phyloP scores from a whole-genome alignment of 2,329 filamentous ascomycete genomes.

The Fusarium palustre region DNA sequence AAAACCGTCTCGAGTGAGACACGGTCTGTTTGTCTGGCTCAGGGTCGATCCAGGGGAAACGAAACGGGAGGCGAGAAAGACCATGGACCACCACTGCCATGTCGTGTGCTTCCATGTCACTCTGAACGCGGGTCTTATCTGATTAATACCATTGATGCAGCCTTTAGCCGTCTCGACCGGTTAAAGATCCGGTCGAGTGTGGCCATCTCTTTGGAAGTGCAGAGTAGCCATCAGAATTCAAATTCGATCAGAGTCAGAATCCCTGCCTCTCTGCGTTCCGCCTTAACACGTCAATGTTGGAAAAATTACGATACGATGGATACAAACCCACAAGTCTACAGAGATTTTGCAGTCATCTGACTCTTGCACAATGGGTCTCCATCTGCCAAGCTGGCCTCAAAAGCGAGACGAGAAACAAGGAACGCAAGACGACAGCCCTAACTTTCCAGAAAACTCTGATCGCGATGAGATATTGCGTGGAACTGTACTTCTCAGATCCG shows the following conservation, averaged over 20 bases:
- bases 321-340: slow-evolving; percentile 30
- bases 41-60: slow-evolving; percentile 36
- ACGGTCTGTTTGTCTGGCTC: slow-evolving; percentile 13
- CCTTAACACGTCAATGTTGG: not conserved
- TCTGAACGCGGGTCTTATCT: not conserved
- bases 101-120: slow-evolving; percentile 36
- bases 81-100: slow-evolving; percentile 25
- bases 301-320: slow-evolving; percentile 22
- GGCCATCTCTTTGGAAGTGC: slow-evolving; percentile 5
- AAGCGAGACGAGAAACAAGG: slow-evolving; percentile 12
- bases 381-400: slow-evolving; percentile 8
- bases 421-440: slow-evolving; percentile 26
- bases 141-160: slow-evolving; percentile 7
- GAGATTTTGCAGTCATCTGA: slow-evolving; percentile 26
- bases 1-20: slow-evolving; percentile 28
- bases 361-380: slow-evolving; percentile 24
- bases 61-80: slow-evolving; percentile 22
- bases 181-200: slow-evolving; percentile 15
- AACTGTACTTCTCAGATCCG: slow-evolving; percentile 16
- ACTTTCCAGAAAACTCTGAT: slow-evolving; percentile 11
- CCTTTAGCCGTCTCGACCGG: slow-evolving; percentile 13
- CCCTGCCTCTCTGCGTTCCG: slow-evolving; percentile 7
- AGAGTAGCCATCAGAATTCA: slow-evolving; percentile 1
- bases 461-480: slow-evolving; percentile 31
- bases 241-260: slow-evolving; percentile 9